phyloP scores from a whole-genome alignment of 2,329 filamentous ascomycete genomes.

The Claviceps paspali region DNA sequence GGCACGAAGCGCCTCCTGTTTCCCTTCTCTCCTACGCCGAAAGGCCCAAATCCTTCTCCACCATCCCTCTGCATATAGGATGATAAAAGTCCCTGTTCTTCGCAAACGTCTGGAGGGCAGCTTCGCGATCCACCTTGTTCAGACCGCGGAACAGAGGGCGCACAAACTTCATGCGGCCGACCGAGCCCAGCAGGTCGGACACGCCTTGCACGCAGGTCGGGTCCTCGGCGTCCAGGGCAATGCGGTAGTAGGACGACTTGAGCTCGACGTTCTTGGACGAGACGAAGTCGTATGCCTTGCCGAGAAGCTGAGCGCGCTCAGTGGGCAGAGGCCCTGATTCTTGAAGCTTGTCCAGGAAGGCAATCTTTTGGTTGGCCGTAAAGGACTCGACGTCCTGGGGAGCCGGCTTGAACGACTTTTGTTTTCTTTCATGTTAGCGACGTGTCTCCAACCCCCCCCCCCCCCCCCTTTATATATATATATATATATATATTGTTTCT shows the following conservation, averaged over 20 bases:
- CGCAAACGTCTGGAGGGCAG: conserved; percentile 72
- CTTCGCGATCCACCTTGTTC: conserved; percentile 53
- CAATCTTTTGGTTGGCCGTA: conserved; percentile 76
- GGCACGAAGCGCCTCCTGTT: background rate
- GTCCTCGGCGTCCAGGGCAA: conserved; percentile 64
- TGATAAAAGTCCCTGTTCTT: conserved; percentile 89
- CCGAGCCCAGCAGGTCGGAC: conserved; percentile 59
- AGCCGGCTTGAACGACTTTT: conserved; percentile 45
- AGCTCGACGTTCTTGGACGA: conserved; percentile 79
- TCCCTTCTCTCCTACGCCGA: conserved; percentile 5
- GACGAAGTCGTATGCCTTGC: conserved; percentile 56
- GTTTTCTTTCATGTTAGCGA: conserved; percentile 12
- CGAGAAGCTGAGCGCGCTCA: conserved; percentile 55
- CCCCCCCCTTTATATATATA: too few species aligned
- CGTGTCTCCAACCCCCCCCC: too few species aligned
- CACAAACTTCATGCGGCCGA: conserved; percentile 96
- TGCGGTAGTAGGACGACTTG: conserved; percentile 60
- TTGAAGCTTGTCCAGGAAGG: conserved; percentile 74
- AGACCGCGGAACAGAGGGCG: conserved; percentile 67
- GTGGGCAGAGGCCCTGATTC: conserved; percentile 44
- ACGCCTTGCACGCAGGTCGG: conserved; percentile 53
- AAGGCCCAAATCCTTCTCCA: conserved; percentile 63
- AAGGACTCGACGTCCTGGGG: conserved; percentile 56
- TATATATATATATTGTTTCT: too few species aligned
- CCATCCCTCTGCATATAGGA: conserved; percentile 75